Evolutionary conservation across 2,329 filamentous ascomycete genomes (phyloP), one percentile per base, ranked within the genome.

Genomic region (Cladosporium sp.): DNA sequence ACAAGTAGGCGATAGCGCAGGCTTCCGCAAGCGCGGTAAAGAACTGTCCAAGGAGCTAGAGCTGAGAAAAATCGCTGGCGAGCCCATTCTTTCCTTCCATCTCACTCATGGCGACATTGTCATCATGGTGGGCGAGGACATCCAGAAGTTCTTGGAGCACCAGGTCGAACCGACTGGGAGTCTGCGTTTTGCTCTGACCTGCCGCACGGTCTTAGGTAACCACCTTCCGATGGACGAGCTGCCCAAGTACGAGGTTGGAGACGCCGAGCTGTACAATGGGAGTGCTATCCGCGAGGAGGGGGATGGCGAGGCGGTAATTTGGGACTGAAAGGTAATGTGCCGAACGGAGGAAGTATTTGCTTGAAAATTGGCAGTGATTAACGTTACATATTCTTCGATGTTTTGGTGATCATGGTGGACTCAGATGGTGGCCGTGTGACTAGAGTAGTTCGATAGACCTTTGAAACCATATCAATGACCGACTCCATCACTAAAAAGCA

Each of bases 61-160:
- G 0, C 65, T 80, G 2, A 71, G 73, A 1, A 71, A 71, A 33
- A 77, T 66, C n/a, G 74, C 75, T 3, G 74, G 76, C 68, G 52
- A 74, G 68, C 53, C 72, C 26, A 64, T 77, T 11, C 76, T 86
- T 16, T 78, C 75, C 1, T 73, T 87, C 71, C 76, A 78, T 1
- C 76, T 91, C 3, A 79, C 81, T 8, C 88, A 91, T 72, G 88
- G 88, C 0, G 88, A 90, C 71, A 83, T 90, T 12, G 81, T 87
- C 2, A 78, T 89, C 21, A 90, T 90, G 87, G 83, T 88, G 69
- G 88, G 87, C 0, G 77, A 77, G 0, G 76, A 78, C 0, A 84
- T 91, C 14, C 89, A 91, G 69, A 79, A 81, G 69, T 79, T 82
- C 23, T 87, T 88, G 64, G 86, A 89, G 81, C 86, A 88, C 70